Conservation (phyloP, 176 grass and related monocot species). For the Poa pratensis region DNA sequence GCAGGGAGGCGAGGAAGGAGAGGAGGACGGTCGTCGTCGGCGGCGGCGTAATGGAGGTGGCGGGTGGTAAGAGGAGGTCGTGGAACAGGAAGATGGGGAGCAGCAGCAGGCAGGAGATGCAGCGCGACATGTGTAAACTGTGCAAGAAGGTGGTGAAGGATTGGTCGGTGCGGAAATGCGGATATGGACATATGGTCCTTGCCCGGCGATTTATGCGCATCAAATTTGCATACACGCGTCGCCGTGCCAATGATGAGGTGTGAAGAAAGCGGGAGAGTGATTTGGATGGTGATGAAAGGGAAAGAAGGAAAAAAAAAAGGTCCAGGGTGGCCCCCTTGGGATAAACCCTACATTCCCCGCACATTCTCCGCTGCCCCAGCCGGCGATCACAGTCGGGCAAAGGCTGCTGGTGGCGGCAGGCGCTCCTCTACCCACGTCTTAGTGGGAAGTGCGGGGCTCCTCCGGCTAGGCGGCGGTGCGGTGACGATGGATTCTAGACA, state of each 20-base stretch:
- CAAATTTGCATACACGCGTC: background rate
- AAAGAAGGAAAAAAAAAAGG: too few relatives aligned
- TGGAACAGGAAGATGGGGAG: background rate
- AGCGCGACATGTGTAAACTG: conserved; percentile 4
- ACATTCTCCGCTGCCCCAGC: too few relatives aligned
- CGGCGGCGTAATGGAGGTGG: background rate
- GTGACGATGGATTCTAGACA: too few relatives aligned
- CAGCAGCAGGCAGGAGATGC: background rate
- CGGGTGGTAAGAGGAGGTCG: background rate
- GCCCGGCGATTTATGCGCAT: background rate
- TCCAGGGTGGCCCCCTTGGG: too few relatives aligned
- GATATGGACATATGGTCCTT: background rate
- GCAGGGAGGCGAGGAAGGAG: conserved; percentile 54
- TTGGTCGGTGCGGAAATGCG: background rate
- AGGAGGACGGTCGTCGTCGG: conserved; percentile 25
- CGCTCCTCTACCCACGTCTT: too few relatives aligned
- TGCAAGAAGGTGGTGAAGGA: background rate
- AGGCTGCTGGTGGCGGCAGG: too few relatives aligned
- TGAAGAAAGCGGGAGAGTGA: background rate
- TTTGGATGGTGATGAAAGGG: background rate
- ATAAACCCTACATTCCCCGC: too few relatives aligned
- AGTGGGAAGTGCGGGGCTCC: too few relatives aligned
- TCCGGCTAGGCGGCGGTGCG: too few relatives aligned
- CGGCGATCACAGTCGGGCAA: too few relatives aligned
- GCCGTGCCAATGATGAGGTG: background rate